These are phyloP conservation scores for Populus tremula DNA, from an alignment of 345 rosid genomes.

Conservation along the genomic window DNA sequence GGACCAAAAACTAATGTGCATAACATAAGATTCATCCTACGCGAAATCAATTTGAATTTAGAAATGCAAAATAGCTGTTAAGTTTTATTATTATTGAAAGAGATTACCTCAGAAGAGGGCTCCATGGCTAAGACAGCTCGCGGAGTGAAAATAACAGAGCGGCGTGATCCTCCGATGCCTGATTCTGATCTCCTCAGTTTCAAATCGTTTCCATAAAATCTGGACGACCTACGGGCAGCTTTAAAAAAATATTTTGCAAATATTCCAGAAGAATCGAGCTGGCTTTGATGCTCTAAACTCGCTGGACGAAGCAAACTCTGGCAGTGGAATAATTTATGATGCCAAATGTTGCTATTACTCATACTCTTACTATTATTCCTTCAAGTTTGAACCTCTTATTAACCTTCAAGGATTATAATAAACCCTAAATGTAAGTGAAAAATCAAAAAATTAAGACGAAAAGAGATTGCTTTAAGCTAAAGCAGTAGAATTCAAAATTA, in stretches of 20 bases:
- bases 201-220: constrained; percentile 46
- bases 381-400: constrained; percentile 30
- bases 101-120: constrained; percentile 63
- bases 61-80: too few relatives aligned
- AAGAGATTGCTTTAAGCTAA: neutral
- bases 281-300: constrained; percentile 56
- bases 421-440: constrained; percentile 15
- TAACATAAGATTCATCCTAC: too few relatives aligned
- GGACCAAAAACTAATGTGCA: neutral
- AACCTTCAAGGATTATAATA: constrained; percentile 29
- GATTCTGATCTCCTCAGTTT: constrained; percentile 32
- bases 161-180: constrained; percentile 30
- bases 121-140: constrained; percentile 71
- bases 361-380: constrained; percentile 35
- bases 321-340: constrained; percentile 49
- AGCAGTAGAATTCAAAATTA: neutral
- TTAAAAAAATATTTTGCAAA: constrained; percentile 44
- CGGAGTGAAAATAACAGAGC: constrained; percentile 38
- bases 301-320: constrained; percentile 60
- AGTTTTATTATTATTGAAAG: neutral
- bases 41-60: too few relatives aligned
- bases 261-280: constrained; percentile 46
- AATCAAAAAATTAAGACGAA: neutral
- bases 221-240: constrained; percentile 43
- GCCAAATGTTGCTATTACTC: constrained; percentile 59